Percentiles rank a stretch among this genome's conserved stretches.
Conservation (phyloP, 345 rosid genomes). For the Linum usitatissimum region DNA sequence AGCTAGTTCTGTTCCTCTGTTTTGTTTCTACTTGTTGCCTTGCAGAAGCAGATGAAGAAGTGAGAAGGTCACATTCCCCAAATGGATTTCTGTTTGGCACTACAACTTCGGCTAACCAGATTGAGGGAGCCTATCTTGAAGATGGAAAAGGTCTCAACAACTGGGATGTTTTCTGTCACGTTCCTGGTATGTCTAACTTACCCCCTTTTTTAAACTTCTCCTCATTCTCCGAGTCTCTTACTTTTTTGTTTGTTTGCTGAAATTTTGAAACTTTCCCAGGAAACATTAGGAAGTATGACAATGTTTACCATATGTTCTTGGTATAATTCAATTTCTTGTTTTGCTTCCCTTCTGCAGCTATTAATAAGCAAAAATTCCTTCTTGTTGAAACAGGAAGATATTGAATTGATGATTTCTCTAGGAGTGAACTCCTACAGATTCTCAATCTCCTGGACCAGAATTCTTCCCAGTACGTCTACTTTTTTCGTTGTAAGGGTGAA, state of each 20-base stretch:
- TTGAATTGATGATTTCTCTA: background rate
- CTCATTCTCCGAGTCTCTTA: no score
- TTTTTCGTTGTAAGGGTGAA: no score
- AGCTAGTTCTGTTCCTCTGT: no score
- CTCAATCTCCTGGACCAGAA: background rate
- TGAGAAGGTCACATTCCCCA: slow-evolving; percentile 16
- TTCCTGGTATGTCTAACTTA: slow-evolving; percentile 20
- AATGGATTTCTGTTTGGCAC: slow-evolving; percentile 20
- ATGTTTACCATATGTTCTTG: slow-evolving; percentile 21
- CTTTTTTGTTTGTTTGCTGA: no score
- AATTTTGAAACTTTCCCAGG: background rate
- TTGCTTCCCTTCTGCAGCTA: background rate
- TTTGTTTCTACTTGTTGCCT: no score
- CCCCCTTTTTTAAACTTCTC: background rate
- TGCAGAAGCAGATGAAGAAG: background rate
- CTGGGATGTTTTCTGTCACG: slow-evolving; percentile 42
- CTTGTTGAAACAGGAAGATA: background rate
- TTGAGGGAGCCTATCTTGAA: slow-evolving; percentile 43
- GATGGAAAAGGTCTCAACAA: slow-evolving; percentile 42
- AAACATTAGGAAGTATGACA: slow-evolving; percentile 10
- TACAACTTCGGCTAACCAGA: slow-evolving; percentile 21
- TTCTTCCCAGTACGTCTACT: background rate
- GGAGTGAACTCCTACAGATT: background rate
- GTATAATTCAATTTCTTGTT: slow-evolving; percentile 1
- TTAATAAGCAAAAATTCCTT: background rate